Conservation (phyloP, 345 rosid species). For the Brassica cretica region DNA sequence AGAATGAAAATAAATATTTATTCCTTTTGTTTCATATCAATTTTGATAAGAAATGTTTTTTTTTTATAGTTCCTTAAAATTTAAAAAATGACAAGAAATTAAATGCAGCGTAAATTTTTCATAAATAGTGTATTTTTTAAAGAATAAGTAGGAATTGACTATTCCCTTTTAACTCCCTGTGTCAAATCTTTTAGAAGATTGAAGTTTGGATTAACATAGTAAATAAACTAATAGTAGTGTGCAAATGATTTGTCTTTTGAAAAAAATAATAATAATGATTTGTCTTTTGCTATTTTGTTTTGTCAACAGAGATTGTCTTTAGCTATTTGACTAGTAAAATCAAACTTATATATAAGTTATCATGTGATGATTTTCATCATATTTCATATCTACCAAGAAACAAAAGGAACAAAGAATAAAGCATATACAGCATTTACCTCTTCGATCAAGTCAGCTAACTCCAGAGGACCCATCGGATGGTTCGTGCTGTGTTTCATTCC, state of each 20-base stretch:
- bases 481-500: conserved; percentile 91
- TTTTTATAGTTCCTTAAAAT: too few relatives aligned
- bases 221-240: background rate
- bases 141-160: too few relatives aligned
- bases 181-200: too few relatives aligned
- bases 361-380: conserved; percentile 23
- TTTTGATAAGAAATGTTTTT: too few relatives aligned
- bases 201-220: background rate
- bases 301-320: conserved; percentile 23
- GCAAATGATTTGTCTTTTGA: background rate
- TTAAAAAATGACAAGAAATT: too few relatives aligned
- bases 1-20: too few relatives aligned
- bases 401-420: background rate
- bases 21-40: too few relatives aligned
- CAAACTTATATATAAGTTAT: conserved; percentile 11
- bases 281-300: conserved; percentile 17
- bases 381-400: background rate
- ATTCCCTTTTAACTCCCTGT: too few relatives aligned
- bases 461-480: conserved; percentile 86
- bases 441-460: conserved; percentile 79
- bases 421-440: background rate
- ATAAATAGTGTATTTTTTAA: too few relatives aligned
- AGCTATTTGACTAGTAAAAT: conserved; percentile 21
- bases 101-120: too few relatives aligned
- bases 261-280: background rate